Evolutionary conservation across 345 rosid species (phyloP), one percentile per base, ranked within the genome.

Genomic region (Turnera subulata): DNA sequence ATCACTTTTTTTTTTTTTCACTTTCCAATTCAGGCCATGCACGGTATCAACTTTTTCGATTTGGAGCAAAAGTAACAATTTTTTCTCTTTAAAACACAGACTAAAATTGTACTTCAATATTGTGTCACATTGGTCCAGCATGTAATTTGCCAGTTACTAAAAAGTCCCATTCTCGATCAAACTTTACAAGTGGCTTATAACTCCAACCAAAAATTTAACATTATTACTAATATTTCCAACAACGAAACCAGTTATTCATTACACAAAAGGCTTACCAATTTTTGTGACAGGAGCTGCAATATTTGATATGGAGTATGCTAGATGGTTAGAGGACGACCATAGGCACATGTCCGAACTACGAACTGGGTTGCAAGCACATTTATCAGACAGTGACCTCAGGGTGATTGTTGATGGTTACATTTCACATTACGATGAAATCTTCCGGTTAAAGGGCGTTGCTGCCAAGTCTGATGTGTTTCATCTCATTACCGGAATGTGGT

Each of bases 251-350:
- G n/a, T n/a, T n/a, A n/a, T n/a, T n/a, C n/a, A n/a, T n/a, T n/a
- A n/a, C n/a, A n/a, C n/a, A n/a, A n/a, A n/a, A n/a, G n/a, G 14
- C 2, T 25, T 58, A 11, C 42, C 6, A 17, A n/a, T n/a, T 55
- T 15, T 40, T 58, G 6, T n/a, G 53, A 2, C 57, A 93, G 99
- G 91, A 51, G 95, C 90, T 72, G 86, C 96, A 56, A 77, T 87
- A 11, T 93, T 89, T 64, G 99, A 93, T 49, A 80, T 89, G 92
- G 99, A 93, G 68, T 93, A 93, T 57, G 82, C 84, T 13, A 78
- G 96, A 69, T 93, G 99, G 99, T 42, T 87, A 57, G 99, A 93
- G 56, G 97, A 93, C 18, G 94, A 93, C 63, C 81, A 78, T 21
- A 68, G 88, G 58, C 92, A 81, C 67, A 93, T 93, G 83, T 81